Evolutionary conservation across 164 flowering plant species (phyloP).

Genomic region (Vitis cinerea): DNA sequence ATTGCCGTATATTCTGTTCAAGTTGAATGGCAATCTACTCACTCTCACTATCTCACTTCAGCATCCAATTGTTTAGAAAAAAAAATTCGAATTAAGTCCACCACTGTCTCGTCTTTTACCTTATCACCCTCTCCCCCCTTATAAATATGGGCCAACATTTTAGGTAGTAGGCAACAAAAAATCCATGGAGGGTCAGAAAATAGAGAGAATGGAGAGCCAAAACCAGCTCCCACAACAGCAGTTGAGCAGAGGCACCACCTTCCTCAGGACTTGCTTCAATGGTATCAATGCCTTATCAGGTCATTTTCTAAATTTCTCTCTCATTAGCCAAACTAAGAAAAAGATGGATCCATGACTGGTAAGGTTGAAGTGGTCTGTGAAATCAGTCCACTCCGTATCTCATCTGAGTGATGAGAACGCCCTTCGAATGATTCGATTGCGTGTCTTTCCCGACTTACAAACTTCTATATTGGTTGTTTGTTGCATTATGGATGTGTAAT

Average conservation of each 20-base stretch:
- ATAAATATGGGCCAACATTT: not conserved
- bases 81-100: not conserved
- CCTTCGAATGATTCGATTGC: too few species aligned
- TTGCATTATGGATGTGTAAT: too few species aligned
- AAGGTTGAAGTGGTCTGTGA: too few species aligned
- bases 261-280: slow-evolving; percentile 36
- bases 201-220: slow-evolving; percentile 33
- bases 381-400: too few species aligned
- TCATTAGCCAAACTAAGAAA: not conserved
- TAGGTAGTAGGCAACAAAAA: not conserved
- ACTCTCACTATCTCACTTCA: slow-evolving; percentile 10
- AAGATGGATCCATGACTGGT: too few species aligned
- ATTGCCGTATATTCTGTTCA: too few species aligned
- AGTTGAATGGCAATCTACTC: slow-evolving; percentile 22
- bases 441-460: too few species aligned
- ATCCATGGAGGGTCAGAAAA: not conserved
- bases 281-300: slow-evolving; percentile 43
- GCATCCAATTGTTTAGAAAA: not conserved
- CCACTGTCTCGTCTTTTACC: not conserved
- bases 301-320: slow-evolving; percentile 5
- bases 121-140: not conserved
- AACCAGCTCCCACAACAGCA: slow-evolving; percentile 14
- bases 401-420: too few species aligned
- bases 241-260: slow-evolving; percentile 29
- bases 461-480: too few species aligned